These are phyloP conservation scores for Delitschia confertaspora DNA, from an alignment of 495 filamentous ascomycete species.

Conservation along the genomic window DNA sequence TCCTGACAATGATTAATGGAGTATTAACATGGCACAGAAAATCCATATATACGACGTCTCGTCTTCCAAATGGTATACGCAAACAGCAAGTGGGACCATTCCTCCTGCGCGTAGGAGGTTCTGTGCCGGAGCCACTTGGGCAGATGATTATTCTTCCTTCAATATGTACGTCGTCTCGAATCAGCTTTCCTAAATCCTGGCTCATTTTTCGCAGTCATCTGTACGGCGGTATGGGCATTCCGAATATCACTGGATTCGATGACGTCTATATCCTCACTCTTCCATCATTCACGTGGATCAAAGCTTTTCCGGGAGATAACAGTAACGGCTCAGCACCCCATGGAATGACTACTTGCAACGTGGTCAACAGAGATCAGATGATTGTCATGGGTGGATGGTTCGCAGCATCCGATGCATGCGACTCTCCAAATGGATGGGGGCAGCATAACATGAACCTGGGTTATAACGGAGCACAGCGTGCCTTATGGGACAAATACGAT, in stretches of 20 bases:
- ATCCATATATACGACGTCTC: conserved; percentile 47
- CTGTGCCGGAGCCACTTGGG: conserved; percentile 46
- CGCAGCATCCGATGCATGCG: conserved; percentile 28
- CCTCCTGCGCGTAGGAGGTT: conserved; percentile 43
- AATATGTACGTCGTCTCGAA: conserved; percentile 41
- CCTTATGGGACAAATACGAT: conserved; percentile 37
- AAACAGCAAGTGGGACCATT: conserved; percentile 41
- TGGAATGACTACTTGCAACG: conserved; percentile 44
- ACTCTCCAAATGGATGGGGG: conserved; percentile 33
- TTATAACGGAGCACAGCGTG: conserved; percentile 31
- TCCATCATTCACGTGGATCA: conserved; percentile 48
- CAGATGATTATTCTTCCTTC: conserved; percentile 45
- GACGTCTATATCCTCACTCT: conserved; percentile 51
- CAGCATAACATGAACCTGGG: conserved; percentile 42
- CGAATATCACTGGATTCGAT: conserved; percentile 41
- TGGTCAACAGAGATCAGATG: conserved; percentile 41
- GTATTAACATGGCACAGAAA: conserved; percentile 7
- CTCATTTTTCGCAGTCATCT: conserved; percentile 36
- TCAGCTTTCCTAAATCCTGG: background rate
- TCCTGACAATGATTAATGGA: background rate
- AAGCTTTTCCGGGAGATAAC: conserved; percentile 36
- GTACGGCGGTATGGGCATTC: conserved; percentile 42
- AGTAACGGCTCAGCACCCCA: conserved; percentile 32
- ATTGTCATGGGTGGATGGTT: conserved; percentile 42
- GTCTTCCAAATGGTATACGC: conserved; percentile 46